phyloP scores from a whole-genome alignment of 768 basidiomycete genomes.

The Goffeauzyma gilvescens region DNA sequence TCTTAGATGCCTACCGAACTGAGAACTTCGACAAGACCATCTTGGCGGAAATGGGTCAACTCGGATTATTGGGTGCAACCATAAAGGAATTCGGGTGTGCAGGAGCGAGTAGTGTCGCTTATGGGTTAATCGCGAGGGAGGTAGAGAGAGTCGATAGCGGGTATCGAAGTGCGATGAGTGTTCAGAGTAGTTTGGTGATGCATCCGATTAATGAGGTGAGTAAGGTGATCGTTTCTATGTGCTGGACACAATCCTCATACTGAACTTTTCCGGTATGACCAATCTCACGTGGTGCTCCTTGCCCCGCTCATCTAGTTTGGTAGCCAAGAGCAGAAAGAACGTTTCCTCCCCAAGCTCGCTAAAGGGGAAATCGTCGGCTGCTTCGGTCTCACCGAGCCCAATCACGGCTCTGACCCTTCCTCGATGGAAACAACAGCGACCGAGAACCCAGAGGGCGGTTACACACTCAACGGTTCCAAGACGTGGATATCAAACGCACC shows the following conservation, averaged over 20 bases:
- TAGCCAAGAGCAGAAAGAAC: conserved; percentile 70
- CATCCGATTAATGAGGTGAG: conserved; percentile 40
- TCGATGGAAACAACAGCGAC: conserved; percentile 89
- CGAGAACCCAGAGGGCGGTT: conserved; percentile 61
- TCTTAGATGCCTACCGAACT: conserved; percentile 70
- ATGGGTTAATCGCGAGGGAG: conserved; percentile 82
- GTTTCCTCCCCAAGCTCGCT: conserved; percentile 71
- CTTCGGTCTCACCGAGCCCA: conserved; percentile 88
- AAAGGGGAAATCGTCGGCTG: conserved; percentile 70
- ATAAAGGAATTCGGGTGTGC: conserved; percentile 89
- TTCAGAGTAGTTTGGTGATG: conserved; percentile 77
- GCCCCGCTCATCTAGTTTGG: conserved; percentile 45
- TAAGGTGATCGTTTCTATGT: too few relatives aligned
- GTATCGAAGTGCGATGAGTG: conserved; percentile 82
- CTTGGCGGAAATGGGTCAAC: conserved; percentile 74
- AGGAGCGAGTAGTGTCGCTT: conserved; percentile 74
- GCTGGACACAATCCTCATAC: too few relatives aligned
- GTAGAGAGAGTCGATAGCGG: conserved; percentile 92
- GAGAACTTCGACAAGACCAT: conserved; percentile 69
- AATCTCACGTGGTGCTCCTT: background rate
- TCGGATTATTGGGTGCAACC: conserved; percentile 79
- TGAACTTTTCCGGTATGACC: too few relatives aligned
- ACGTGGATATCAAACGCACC: conserved; percentile 96
- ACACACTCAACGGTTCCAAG: conserved; percentile 72
- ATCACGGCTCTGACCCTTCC: conserved; percentile 91